Evolutionary conservation across 2,329 filamentous ascomycete species (phyloP).

Genomic region (Claviceps digitariae): DNA sequence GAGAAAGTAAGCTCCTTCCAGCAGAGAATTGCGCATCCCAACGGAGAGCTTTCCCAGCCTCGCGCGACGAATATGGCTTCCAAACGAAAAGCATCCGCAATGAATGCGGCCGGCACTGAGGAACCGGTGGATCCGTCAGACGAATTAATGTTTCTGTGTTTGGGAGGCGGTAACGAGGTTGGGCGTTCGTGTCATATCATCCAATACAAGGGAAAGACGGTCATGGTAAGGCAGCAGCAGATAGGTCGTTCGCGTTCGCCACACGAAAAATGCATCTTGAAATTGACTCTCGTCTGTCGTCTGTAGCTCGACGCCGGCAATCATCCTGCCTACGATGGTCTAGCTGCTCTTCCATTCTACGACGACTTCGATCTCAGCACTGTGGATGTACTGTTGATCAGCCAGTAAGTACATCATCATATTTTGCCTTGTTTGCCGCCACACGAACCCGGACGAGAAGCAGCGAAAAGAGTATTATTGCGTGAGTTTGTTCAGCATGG

Average conservation of each 20-base stretch:
- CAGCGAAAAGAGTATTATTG: neutral
- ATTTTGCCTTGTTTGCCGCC: neutral
- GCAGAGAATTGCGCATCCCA: neutral
- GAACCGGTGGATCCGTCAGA: constrained; percentile 88
- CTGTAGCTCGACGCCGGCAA: constrained; percentile 85
- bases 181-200: constrained; percentile 95
- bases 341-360: constrained; percentile 89
- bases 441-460: neutral
- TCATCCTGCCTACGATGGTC: constrained; percentile 89
- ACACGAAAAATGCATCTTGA: neutral
- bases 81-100: constrained; percentile 75
- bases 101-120: constrained; percentile 53
- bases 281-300: constrained; percentile 1
- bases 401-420: constrained; percentile 71
- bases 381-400: constrained; percentile 92
- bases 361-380: constrained; percentile 97
- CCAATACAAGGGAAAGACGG: constrained; percentile 97
- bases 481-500: neutral
- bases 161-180: constrained; percentile 94
- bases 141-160: constrained; percentile 83
- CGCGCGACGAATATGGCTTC: constrained; percentile 55
- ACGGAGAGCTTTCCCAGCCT: neutral
- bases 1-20: neutral
- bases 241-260: neutral
- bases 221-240: constrained; percentile 56